Base-by-base conservation (phyloP, 805 yeast genomes). In the Lipomyces orientalis region DNA sequence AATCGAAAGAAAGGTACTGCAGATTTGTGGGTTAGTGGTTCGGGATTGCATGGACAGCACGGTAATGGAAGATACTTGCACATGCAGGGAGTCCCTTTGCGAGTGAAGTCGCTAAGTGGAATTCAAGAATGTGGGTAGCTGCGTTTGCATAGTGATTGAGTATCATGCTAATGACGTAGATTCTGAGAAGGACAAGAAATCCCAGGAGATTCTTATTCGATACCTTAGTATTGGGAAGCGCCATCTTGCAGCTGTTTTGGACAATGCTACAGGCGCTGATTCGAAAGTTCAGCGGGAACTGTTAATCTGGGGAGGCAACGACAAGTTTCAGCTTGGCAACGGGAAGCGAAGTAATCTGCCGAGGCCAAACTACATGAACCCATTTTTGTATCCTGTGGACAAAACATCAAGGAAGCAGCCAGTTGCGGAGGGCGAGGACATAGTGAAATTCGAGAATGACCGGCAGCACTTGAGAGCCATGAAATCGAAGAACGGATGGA, bases 41-140 rank as follows among this genome's bases (percentile, higher is more conserved):
- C 88, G 74, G 97, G 98, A 4, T 76, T 89, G 62, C 84, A 86
- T 73, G 99, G 98, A 19, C 96, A 92, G 78, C 81, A 93, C 64
- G 99, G 98, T 31, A 85, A 86, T 57, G 92, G 91, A 16, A 83
- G 88, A 64, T 93, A 83, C 76, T 79, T 88, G 46, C 97, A 93
- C 77, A 88, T 90, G 19, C 90, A 88, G 75, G 80, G 86, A 22
- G 83, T 83, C 58, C 97, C 97, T 6, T 80, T 84, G 22, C 84
- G 85, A 55, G 76, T 93, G 67, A 83, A 84, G 72, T 75, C 83
- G 0, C 76, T 89, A 25, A 58, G 70, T 22, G 61, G 73, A 56
- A 25, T 73, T 78, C 76, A 66, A 71, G 77, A 54, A 64, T 79
- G 66, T 61, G 43, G 51, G 67, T 60, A 9, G n/a, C 5, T 16